Conservation (phyloP, 345 rosid species). For the Syzygium aqueum region DNA sequence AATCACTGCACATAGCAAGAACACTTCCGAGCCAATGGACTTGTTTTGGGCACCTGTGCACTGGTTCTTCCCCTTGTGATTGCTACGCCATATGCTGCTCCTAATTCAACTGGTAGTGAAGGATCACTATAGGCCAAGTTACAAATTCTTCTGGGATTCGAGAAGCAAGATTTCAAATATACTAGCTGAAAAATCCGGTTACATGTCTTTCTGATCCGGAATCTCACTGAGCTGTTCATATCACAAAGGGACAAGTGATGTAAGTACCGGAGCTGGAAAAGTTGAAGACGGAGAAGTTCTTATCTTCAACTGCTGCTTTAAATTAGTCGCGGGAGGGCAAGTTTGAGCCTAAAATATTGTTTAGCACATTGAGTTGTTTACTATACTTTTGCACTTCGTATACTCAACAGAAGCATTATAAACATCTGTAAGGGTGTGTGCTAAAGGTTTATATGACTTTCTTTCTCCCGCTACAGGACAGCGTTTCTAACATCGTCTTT, state of each 20-base stretch:
- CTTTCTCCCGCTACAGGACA: background rate
- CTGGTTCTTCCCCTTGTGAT: background rate
- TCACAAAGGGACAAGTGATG: background rate
- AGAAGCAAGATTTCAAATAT: background rate
- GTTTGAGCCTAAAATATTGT: background rate
- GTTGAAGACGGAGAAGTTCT: background rate
- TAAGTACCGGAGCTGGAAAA: background rate
- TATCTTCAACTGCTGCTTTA: background rate
- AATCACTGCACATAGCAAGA: background rate
- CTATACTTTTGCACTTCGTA: background rate
- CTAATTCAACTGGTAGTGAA: background rate
- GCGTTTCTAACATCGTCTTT: background rate
- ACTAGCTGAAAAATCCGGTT: background rate
- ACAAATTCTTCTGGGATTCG: background rate
- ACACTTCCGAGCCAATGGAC: background rate
- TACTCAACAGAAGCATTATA: background rate
- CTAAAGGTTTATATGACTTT: background rate
- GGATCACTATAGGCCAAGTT: background rate
- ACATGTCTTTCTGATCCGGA: background rate
- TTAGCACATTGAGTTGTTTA: background rate
- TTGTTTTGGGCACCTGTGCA: background rate
- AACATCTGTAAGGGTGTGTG: background rate
- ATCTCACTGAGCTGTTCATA: background rate
- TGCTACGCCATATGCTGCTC: background rate
- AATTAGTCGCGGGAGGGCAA: background rate